These are phyloP conservation scores for Leucocoprinus sp. DNA, from an alignment of 768 basidiomycete species.

Conservation along the genomic window DNA sequence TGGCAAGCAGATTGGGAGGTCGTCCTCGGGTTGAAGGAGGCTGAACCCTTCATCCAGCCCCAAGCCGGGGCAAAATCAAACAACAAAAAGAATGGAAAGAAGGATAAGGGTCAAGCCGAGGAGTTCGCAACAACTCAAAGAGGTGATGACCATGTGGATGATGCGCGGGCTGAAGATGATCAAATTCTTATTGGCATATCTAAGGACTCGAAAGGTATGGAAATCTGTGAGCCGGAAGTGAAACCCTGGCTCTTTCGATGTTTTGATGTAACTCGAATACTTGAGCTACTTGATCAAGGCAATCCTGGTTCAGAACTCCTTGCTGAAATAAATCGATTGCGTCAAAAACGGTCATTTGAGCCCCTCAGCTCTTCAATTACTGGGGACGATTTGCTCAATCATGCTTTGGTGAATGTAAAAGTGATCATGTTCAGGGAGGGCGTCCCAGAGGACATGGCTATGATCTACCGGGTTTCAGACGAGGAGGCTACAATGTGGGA, in stretches of 20 bases:
- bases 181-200: background rate
- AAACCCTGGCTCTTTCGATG: conserved; percentile 71
- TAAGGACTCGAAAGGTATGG: conserved; percentile 23
- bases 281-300: conserved; percentile 34
- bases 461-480: conserved; percentile 59
- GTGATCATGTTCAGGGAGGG: conserved; percentile 60
- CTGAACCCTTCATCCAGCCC: background rate
- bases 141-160: conserved; percentile 24
- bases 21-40: conserved; percentile 43
- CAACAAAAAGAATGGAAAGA: background rate
- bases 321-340: conserved; percentile 48
- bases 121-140: conserved; percentile 53
- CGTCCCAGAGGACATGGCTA: conserved; percentile 63
- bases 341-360: conserved; percentile 43
- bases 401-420: conserved; percentile 62
- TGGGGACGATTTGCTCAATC: conserved; percentile 40
- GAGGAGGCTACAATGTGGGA: conserved; percentile 44
- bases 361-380: conserved; percentile 25
- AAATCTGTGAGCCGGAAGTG: conserved; percentile 16
- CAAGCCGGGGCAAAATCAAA: conserved; percentile 5
- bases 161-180: conserved; percentile 8
- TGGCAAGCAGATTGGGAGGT: conserved; percentile 73
- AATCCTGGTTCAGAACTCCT: conserved; percentile 38
- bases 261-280: conserved; percentile 33
- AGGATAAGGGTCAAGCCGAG: conserved; percentile 15